Evolutionary conservation across 257 asterid species (phyloP), one percentile per base, ranked within the genome.

Genomic region (Primulina eburnea): DNA sequence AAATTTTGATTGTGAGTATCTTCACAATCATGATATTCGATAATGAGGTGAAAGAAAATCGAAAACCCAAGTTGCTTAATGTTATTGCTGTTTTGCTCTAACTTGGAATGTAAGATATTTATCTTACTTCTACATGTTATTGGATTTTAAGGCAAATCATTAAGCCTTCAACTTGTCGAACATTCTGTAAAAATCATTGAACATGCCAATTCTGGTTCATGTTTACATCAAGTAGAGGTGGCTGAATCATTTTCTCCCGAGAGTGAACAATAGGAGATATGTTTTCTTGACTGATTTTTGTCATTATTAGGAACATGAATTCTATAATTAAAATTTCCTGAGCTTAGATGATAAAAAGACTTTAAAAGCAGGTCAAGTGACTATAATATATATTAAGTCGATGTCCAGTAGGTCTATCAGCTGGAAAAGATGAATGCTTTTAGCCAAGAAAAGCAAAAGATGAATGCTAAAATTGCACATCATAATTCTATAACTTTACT

Each of bases 401-500:
- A n/a, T 64, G 24, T n/a, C 33, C 32, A 9, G 68, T 63, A 55
- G 14, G n/a, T 50, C 30, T 71, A 38, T 38, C 65, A 43, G 47
- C 69, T 43, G 71, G 57, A 64, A 43, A 50, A 53, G 37, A 40
- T 40, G 5, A 10, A 40, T 40, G 52, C 52, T 40, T 40, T 40
- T 10, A 10, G 52, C 55, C 18, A 47, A 47, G 55, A 12, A 47
- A 47, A 47, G 55, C 18, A 47, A 47, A 12, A 47, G 29, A 35
- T 55, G 18, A 34, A 12, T 71, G 65, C 65, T 66, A 61, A 65
- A 74, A 60, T 65, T 50, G 69, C 34, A 34, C 52, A 18, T 67
- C 75, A 26, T 65, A 61, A 26, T 64, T n/a, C 75, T 65, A 79
- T 73, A 72, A 73, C 79, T 76, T 64, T 81, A n/a, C 75, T 76